phyloP scores from a whole-genome alignment of 257 asterid species.

The Rhazya stricta region DNA sequence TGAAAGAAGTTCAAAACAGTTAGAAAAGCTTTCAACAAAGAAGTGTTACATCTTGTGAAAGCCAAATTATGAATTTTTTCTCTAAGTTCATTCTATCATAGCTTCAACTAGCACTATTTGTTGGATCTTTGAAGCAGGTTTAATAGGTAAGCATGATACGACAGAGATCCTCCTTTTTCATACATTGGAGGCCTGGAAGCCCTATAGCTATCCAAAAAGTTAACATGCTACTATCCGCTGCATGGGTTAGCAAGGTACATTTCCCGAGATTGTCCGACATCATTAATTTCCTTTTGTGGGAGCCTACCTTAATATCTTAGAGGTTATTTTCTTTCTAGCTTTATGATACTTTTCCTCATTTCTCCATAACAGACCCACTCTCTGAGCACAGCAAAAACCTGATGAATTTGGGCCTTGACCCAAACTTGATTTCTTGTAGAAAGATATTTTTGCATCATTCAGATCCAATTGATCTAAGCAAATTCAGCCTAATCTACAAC shows the following conservation, averaged over 20 bases:
- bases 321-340: not conserved
- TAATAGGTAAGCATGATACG: too few relatives aligned
- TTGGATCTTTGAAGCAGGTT: too few relatives aligned
- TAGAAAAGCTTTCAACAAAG: too few relatives aligned
- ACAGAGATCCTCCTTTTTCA: too few relatives aligned
- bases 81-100: too few relatives aligned
- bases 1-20: too few relatives aligned
- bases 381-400: not conserved
- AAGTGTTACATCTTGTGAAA: too few relatives aligned
- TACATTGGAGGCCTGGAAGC: not conserved
- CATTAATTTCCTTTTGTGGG: not conserved
- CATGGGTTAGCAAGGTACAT: not conserved
- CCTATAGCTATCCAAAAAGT: not conserved
- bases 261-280: not conserved
- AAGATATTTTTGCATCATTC: not conserved
- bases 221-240: not conserved
- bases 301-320: not conserved
- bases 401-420: not conserved
- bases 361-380: not conserved
- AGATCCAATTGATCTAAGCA: not conserved
- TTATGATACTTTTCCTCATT: not conserved
- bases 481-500: not conserved
- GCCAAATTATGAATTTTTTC: too few relatives aligned
- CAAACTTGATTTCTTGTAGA: not conserved
- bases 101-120: too few relatives aligned